Conservation (phyloP, 23 red algal genomes). For the Gracilaria domingensis region DNA sequence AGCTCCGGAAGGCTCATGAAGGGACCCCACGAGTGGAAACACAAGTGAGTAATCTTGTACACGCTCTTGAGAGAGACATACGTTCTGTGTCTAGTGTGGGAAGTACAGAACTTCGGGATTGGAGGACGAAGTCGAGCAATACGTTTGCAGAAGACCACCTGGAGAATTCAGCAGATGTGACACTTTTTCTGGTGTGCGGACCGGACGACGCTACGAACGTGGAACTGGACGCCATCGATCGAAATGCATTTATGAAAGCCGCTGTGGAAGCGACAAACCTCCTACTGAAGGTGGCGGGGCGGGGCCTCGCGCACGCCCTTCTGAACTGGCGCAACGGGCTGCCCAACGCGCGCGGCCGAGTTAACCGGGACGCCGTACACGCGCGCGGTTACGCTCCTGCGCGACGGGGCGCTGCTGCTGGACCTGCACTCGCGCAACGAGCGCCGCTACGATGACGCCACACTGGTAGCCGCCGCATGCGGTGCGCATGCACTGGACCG, state of each 20-base stretch:
- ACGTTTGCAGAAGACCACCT: conserved; percentile 23
- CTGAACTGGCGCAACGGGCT: conserved; percentile 45
- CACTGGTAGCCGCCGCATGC: conserved; percentile 1
- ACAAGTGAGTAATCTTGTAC: conserved; percentile 40
- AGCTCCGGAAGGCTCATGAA: conserved; percentile 45
- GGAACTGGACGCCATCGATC: conserved; percentile 7
- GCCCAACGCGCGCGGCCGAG: conserved; percentile 66
- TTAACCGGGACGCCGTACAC: conserved; percentile 15
- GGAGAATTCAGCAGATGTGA: not conserved
- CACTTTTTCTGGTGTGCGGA: conserved; percentile 16
- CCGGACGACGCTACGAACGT: conserved; percentile 34
- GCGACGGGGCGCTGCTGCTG: conserved; percentile 32
- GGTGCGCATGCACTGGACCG: conserved; percentile 14
- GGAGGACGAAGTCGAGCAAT: not conserved
- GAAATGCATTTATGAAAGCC: not conserved
- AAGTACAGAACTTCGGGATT: not conserved
- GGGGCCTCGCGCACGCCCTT: not conserved
- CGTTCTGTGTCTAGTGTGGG: not conserved
- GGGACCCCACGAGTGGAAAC: conserved; percentile 30
- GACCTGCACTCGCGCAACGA: conserved; percentile 72
- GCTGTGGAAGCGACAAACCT: conserved; percentile 18
- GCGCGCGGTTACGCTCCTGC: conserved; percentile 10
- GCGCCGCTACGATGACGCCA: conserved; percentile 16
- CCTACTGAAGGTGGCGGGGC: not conserved
- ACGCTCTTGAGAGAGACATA: conserved; percentile 17